These are phyloP conservation scores for Trypanosoma avium DNA, from an alignment of 208 protist species.

Conservation along the genomic window DNA sequence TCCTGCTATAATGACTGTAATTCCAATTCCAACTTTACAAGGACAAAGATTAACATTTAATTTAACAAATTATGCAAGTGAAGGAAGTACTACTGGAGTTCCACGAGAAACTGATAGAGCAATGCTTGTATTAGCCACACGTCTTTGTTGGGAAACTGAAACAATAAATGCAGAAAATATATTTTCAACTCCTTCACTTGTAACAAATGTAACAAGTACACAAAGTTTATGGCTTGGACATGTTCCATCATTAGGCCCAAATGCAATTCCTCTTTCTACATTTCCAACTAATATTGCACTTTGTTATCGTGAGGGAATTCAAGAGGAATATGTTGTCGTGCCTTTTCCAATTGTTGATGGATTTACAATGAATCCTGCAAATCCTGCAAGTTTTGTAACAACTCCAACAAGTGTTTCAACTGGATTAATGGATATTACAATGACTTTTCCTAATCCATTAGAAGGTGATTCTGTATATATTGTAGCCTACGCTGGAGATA, in stretches of 20 bases:
- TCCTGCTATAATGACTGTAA: slow-evolving; percentile 32
- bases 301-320: slow-evolving; percentile 72
- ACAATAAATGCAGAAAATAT: slow-evolving; percentile 29
- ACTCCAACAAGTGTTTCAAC: slow-evolving; percentile 34
- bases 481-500: slow-evolving; percentile 47
- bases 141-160: slow-evolving; percentile 75
- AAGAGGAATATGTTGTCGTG: slow-evolving; percentile 81
- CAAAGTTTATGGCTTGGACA: slow-evolving; percentile 49
- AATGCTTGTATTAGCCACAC: slow-evolving; percentile 64
- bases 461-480: slow-evolving; percentile 71
- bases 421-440: slow-evolving; percentile 32
- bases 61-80: slow-evolving; percentile 40
- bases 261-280: slow-evolving; percentile 27
- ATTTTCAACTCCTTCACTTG: slow-evolving; percentile 32
- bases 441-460: slow-evolving; percentile 53
- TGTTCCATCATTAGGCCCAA: slow-evolving; percentile 82
- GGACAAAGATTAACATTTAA: slow-evolving; percentile 75
- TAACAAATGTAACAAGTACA: slow-evolving; percentile 21
- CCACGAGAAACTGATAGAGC: slow-evolving; percentile 37
- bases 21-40: slow-evolving; percentile 55
- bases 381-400: slow-evolving; percentile 62
- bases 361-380: slow-evolving; percentile 32
- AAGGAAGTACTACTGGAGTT: background rate
- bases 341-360: slow-evolving; percentile 35
- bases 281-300: slow-evolving; percentile 76